Conservation (phyloP, 352 stramenopile species). For the Globisporangium solare region DNA sequence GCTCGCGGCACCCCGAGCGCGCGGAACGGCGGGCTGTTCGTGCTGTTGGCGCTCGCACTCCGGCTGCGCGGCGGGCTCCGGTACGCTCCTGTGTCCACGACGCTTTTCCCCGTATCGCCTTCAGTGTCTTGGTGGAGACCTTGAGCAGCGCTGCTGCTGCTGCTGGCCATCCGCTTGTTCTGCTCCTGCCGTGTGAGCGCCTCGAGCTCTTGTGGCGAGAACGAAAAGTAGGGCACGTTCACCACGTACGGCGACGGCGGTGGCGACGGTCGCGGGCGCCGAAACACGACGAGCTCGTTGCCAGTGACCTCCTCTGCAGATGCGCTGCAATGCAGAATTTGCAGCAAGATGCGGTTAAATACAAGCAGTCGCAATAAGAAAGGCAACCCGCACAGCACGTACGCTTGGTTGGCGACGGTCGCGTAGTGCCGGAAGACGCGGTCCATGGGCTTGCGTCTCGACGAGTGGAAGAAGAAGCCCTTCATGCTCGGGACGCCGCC, state of each 20-base stretch:
- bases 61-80: slow-evolving; percentile 19
- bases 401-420: slow-evolving; percentile 29
- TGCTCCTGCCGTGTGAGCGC: slow-evolving; percentile 35
- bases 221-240: slow-evolving; percentile 37
- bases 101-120: background rate
- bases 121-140: slow-evolving; percentile 8
- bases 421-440: slow-evolving; percentile 71
- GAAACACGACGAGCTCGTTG: slow-evolving; percentile 42
- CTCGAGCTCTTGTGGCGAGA: slow-evolving; percentile 43
- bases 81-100: background rate
- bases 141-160: background rate
- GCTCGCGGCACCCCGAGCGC: slow-evolving; percentile 29
- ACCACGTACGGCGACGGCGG: slow-evolving; percentile 12
- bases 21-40: slow-evolving; percentile 25
- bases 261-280: slow-evolving; percentile 5
- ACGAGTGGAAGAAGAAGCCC: slow-evolving; percentile 44
- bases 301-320: slow-evolving; percentile 12
- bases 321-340: background rate
- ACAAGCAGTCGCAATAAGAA: too few species aligned
- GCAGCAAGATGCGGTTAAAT: too few species aligned
- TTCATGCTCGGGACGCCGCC: slow-evolving; percentile 34
- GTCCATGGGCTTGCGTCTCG: slow-evolving; percentile 41
- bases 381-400: too few species aligned
- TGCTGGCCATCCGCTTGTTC: slow-evolving; percentile 8
- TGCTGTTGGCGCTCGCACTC: slow-evolving; percentile 26